Evolutionary conservation across 371 early-diverging fungal genomes (phyloP), one percentile per base, ranked within the genome.

Genomic region (Mortierella sp.): DNA sequence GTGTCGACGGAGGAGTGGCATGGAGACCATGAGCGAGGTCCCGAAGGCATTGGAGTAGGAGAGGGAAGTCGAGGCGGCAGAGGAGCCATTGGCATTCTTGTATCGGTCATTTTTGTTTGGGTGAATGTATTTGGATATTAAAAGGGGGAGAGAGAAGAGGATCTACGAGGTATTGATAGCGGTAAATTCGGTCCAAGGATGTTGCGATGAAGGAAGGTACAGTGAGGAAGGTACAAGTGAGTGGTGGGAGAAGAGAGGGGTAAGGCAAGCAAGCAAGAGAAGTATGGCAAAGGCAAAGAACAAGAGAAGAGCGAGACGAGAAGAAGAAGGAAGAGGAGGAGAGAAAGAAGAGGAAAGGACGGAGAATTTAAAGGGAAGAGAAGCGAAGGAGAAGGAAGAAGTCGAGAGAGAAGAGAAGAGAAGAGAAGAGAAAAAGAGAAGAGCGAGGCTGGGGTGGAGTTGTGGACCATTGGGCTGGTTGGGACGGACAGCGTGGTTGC

Each of bases 391-490:
- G 4, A 55, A 55, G 35, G 41, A 46, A 38, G 49, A 60, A 58
- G 32, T 0, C 32, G 32, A 38, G 24, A 29, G 48, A 38, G 5
- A 16, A 14, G 35, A 41, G 51, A 46, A 65, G 16, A 44, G 44
- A 41, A 29, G 18, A 43, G 8, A 54, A 78, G 12, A 46, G 1
- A 18, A 2, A 2, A 1, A 16, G 32, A 0, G 10, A 56, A 0
- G 18, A 18, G 14, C 29, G 16, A 48, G 49, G 72, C 35, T 44
- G 72, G 24, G 49, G 51, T 72, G 46, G 48, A 44, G 44, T n/a
- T 72, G 72, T 44, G 72, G 35, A 29, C 35, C 72, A 72, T 72
- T 32, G 63, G 63, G 63, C 63, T 63, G 63, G 63, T 63, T 32
- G 38, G 18, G 63, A 46, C 21, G 18, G 63, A 46, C 21, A 32